Evolutionary conservation across 306 rosid genomes (phyloP).

Genomic region (Rubus parviflorus): DNA sequence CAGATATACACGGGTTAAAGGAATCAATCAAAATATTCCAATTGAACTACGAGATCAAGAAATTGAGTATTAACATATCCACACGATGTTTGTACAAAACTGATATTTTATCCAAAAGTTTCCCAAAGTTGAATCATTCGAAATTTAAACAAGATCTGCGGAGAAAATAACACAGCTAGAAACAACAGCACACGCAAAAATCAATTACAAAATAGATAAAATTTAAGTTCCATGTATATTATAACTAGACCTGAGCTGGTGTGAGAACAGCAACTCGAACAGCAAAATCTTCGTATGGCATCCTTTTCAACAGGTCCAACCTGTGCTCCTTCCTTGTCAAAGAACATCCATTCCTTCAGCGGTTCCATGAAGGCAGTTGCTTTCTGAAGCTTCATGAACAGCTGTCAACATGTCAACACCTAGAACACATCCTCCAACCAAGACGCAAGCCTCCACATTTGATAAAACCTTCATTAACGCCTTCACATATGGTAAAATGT

Average conservation of each 20-base stretch:
- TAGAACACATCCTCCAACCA: conserved; percentile 96
- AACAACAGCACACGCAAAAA: conserved; percentile 15
- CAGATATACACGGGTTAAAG: neutral
- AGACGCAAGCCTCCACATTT: conserved; percentile 94
- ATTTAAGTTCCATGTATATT: conserved; percentile 25
- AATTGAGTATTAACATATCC: neutral
- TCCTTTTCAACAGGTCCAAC: conserved; percentile 98
- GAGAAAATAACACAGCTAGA: neutral
- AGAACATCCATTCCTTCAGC: conserved; percentile 96
- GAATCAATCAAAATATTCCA: neutral
- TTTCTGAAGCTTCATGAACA: conserved; percentile 96
- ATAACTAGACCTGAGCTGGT: conserved; percentile 73
- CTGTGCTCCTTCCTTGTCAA: conserved; percentile 83
- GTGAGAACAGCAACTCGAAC: conserved; percentile 92
- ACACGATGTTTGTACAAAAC: neutral
- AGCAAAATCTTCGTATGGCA: conserved; percentile 93
- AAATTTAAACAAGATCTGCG: neutral
- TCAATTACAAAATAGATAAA: conserved; percentile 16
- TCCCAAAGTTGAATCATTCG: neutral
- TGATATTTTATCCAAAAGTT: neutral
- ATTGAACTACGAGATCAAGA: neutral
- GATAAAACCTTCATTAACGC: conserved; percentile 88
- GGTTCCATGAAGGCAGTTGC: conserved; percentile 99
- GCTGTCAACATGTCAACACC: conserved; percentile 88
- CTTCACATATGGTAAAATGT: conserved; percentile 49